Base-by-base conservation (phyloP, 768 basidiomycete species). In the Amanita muscaria region DNA sequence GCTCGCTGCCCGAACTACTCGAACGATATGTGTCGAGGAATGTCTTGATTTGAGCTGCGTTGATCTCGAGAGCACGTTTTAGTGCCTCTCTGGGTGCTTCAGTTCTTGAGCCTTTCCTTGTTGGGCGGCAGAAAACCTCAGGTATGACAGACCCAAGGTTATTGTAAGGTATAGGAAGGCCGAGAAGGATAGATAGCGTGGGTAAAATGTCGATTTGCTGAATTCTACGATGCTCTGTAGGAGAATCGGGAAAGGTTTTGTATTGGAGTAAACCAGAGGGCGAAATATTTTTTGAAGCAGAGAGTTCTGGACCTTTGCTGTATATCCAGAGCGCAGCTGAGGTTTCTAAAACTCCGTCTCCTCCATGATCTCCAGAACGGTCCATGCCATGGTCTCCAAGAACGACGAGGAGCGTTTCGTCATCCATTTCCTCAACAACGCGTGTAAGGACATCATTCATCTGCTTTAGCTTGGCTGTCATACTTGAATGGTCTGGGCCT, bases 381-480 rank as follows among this genome's bases (percentile, higher is more conserved):
- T 97, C 92, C 96, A 99, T 98, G 0, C 96, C 96, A 55, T 98
- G 96, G 58, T 99, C 94, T 1, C 96, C 96, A 1, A 98, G 68
- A 1, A 99, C 74, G 44, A 99, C 78, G 4, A 99, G 72, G 0
- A 99, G 67, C 0, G 96, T 98, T 40, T 94, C 85, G n/a, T 86
- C 69, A 43, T 96, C 84, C 39, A 96, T 58, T 12, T 69, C 51
- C 0, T 77, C 73, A 4, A 98, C 88, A 3, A 94, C 81, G 5
- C 76, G 70, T 10, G 61, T 59, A 2, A 99, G 64, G 0, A 96
- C 80, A 22, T 70, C 59, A 59, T 98, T 80, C 89, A 97, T 94
- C 59, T 97, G 90, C 46, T 66, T 59, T 15, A 98, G 67, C 61
- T 99, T 99, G 18, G 76, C 64, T 49, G 72, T 76, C 91, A 97